Evolutionary conservation across 331 rosid genomes (phyloP).

Genomic region (Rhamnella rubrinervis): DNA sequence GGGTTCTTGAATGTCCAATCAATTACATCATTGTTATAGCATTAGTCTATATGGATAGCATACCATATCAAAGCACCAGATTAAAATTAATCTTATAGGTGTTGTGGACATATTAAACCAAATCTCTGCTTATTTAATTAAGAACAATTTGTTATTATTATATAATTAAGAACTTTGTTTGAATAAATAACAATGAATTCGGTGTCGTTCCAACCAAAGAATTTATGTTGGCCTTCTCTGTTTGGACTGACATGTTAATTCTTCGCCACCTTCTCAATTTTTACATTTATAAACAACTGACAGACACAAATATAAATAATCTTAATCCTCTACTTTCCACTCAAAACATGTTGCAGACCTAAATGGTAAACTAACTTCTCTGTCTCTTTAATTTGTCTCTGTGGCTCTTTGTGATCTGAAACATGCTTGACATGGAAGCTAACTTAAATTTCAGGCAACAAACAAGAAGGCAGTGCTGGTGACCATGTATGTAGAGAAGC

Average conservation of each 20-base stretch:
- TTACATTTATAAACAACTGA: background rate
- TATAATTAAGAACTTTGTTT: slow-evolving; percentile 5
- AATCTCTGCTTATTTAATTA: background rate
- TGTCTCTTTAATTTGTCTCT: slow-evolving; percentile 2
- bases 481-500: slow-evolving; percentile 57
- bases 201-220: slow-evolving; percentile 44
- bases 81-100: too few species aligned
- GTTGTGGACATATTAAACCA: background rate
- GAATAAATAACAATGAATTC: slow-evolving; percentile 4
- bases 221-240: slow-evolving; percentile 23
- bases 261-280: slow-evolving; percentile 3
- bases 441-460: slow-evolving; percentile 39
- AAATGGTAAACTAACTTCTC: slow-evolving; percentile 34
- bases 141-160: background rate
- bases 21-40: too few species aligned
- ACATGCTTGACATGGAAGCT: slow-evolving; percentile 17
- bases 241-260: slow-evolving; percentile 10
- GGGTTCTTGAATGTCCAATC: too few species aligned
- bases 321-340: background rate
- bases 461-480: slow-evolving; percentile 49
- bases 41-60: too few species aligned
- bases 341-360: slow-evolving; percentile 32
- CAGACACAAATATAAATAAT: background rate
- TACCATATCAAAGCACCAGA: too few species aligned
- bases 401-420: too few species aligned